Percentiles rank a stretch among this genome's conserved stretches.
phyloP scores from a whole-genome alignment of 257 asterid genomes.

The Solanum dulcamara region DNA sequence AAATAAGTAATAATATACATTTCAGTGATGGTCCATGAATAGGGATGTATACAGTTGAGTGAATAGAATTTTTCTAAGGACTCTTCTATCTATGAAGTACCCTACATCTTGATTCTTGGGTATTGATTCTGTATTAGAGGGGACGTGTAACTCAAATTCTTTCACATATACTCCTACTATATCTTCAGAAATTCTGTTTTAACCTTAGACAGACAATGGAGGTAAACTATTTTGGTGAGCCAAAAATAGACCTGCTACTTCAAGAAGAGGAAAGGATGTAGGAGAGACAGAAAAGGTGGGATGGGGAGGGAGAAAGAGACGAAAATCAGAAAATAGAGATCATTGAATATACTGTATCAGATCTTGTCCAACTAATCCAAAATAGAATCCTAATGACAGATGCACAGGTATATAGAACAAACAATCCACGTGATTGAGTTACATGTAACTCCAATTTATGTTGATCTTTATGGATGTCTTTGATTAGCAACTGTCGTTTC shows the following conservation, averaged over 20 bases:
- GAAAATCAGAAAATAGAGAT: neutral
- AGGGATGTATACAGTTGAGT: neutral
- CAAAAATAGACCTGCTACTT: neutral
- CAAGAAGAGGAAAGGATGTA: neutral
- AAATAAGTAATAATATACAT: neutral
- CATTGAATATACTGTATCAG: neutral
- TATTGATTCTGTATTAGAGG: neutral
- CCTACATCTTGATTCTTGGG: neutral
- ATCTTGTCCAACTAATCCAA: neutral
- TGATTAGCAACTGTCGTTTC: neutral
- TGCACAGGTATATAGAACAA: neutral
- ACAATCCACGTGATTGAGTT: neutral
- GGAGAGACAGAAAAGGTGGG: neutral
- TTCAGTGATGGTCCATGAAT: neutral
- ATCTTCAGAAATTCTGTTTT: neutral
- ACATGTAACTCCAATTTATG: neutral
- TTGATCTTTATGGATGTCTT: neutral
- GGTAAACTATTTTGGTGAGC: neutral
- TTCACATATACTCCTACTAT: neutral
- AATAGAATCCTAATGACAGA: neutral
- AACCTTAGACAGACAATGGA: neutral
- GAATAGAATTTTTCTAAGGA: neutral
- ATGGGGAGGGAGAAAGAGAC: neutral
- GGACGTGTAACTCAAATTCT: neutral
- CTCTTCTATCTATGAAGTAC: neutral